These are phyloP conservation scores for Pythium biforme DNA, from an alignment of 352 stramenopile genomes.

Conservation along the genomic window DNA sequence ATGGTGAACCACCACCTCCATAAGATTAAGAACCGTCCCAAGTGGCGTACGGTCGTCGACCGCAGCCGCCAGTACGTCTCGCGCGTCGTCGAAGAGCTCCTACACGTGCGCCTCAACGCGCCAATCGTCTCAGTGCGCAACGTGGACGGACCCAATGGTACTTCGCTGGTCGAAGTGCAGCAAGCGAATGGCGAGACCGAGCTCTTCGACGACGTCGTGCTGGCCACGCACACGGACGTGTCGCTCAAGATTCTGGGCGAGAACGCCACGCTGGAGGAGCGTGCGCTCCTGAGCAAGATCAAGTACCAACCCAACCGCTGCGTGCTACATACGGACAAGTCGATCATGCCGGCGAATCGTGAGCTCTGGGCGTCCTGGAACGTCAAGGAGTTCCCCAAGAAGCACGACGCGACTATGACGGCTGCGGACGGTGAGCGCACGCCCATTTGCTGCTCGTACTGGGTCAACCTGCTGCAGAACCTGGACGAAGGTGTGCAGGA, in stretches of 20 bases:
- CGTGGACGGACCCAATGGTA: slow-evolving; percentile 29
- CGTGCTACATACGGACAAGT: slow-evolving; percentile 37
- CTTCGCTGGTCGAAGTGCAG: slow-evolving; percentile 18
- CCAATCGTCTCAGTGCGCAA: slow-evolving; percentile 42
- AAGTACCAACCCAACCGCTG: slow-evolving; percentile 39
- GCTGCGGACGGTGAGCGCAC: slow-evolving; percentile 32
- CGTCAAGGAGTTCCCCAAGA: slow-evolving; percentile 54
- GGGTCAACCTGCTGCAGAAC: slow-evolving; percentile 86
- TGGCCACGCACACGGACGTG: slow-evolving; percentile 37
- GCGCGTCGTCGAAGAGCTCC: slow-evolving; percentile 42
- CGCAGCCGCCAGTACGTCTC: slow-evolving; percentile 72
- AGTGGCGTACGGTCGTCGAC: slow-evolving; percentile 37
- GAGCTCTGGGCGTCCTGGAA: slow-evolving; percentile 87
- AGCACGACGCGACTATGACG: neutral
- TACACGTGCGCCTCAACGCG: slow-evolving; percentile 37
- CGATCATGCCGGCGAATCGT: slow-evolving; percentile 65
- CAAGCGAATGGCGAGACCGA: slow-evolving; percentile 26
- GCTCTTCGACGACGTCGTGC: slow-evolving; percentile 47
- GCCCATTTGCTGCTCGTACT: slow-evolving; percentile 73
- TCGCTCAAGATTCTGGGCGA: slow-evolving; percentile 25
- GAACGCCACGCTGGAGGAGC: slow-evolving; percentile 29
- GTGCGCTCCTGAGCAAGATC: slow-evolving; percentile 46
- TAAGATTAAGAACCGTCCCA: slow-evolving; percentile 31
- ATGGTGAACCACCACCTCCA: slow-evolving; percentile 36
- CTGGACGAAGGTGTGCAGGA: slow-evolving; percentile 47